phyloP scores from a whole-genome alignment of 2,329 filamentous ascomycete genomes.

The Calcarisporium arbuscula region DNA sequence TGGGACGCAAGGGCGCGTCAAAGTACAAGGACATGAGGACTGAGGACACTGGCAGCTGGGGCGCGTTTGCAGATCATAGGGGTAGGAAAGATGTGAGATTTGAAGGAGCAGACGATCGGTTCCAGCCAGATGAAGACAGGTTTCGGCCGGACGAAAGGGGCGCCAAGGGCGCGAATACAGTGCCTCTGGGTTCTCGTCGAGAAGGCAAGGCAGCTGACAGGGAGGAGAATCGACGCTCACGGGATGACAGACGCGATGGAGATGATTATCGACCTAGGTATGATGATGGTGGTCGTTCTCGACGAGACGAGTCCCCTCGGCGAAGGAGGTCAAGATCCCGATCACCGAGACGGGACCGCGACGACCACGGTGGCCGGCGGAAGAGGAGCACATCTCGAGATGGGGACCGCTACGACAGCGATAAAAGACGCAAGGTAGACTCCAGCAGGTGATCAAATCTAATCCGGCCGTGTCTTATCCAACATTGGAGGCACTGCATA shows the following conservation, averaged over 20 bases:
- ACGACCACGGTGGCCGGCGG: conserved; percentile 41
- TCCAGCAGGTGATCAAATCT: conserved; percentile 22
- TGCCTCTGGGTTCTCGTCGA: conserved; percentile 60
- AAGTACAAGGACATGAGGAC: conserved; percentile 82
- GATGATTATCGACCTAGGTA: conserved; percentile 23
- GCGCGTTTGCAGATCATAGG: conserved; percentile 50
- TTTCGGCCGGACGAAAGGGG: conserved; percentile 35
- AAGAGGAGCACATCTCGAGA: conserved; percentile 54
- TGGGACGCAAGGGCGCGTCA: conserved; percentile 86
- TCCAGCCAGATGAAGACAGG: conserved; percentile 56
- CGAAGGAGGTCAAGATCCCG: conserved; percentile 39
- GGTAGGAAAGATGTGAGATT: conserved; percentile 25
- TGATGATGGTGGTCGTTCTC: conserved; percentile 9
- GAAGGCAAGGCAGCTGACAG: conserved; percentile 16
- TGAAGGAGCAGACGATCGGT: conserved; percentile 57
- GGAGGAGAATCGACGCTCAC: conserved; percentile 24
- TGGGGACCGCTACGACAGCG: conserved; percentile 45
- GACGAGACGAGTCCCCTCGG: conserved; percentile 7
- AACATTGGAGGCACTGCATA: no score
- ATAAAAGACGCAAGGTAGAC: conserved; percentile 56
- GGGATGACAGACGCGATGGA: conserved; percentile 22
- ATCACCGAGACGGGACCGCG: conserved; percentile 42
- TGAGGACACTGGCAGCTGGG: conserved; percentile 91
- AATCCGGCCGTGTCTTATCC: no score
- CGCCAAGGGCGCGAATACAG: conserved; percentile 61